Conservation (phyloP, 352 stramenopile genomes). For the Phytophthora pisi region DNA sequence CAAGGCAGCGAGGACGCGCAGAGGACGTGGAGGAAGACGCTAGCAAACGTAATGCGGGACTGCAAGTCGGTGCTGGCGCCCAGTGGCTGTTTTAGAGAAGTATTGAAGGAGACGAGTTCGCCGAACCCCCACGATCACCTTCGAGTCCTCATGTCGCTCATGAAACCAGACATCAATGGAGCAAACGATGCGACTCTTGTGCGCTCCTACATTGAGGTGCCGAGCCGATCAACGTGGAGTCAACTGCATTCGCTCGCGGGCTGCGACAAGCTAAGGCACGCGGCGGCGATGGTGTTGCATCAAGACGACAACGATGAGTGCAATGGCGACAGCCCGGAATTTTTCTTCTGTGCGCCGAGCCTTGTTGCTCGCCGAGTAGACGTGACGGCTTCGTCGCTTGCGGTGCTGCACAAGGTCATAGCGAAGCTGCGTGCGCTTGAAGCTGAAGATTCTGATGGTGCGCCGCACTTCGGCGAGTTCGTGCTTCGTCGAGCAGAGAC, state of each 20-base stretch:
- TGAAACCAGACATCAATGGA: conserved; percentile 2
- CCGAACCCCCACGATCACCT: conserved; percentile 22
- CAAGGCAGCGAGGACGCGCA: conserved; percentile 21
- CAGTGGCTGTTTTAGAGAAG: conserved; percentile 18
- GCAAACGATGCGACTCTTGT: not conserved
- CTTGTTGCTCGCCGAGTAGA: conserved; percentile 32
- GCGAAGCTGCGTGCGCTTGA: conserved; percentile 16
- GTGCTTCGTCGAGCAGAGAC: conserved; percentile 26
- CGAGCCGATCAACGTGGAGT: conserved; percentile 16
- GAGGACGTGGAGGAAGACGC: conserved; percentile 19
- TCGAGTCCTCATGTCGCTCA: conserved; percentile 27
- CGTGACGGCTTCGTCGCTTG: conserved; percentile 32
- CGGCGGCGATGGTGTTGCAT: conserved; percentile 23
- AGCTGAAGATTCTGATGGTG: conserved; percentile 6
- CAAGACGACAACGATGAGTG: conserved; percentile 22
- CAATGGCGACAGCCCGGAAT: conserved; percentile 22
- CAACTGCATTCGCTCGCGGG: conserved; percentile 26
- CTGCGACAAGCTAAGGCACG: conserved; percentile 31
- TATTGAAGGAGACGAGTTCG: not conserved
- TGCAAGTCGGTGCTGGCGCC: conserved; percentile 23
- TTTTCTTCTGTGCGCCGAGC: conserved; percentile 36
- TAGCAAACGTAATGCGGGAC: conserved; percentile 16
- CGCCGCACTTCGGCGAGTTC: conserved; percentile 10
- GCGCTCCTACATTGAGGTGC: conserved; percentile 22
- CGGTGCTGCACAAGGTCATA: conserved; percentile 23